These are phyloP conservation scores for Pelargonium fulgidum DNA, from an alignment of 441 rosid species.

Conservation along the genomic window DNA sequence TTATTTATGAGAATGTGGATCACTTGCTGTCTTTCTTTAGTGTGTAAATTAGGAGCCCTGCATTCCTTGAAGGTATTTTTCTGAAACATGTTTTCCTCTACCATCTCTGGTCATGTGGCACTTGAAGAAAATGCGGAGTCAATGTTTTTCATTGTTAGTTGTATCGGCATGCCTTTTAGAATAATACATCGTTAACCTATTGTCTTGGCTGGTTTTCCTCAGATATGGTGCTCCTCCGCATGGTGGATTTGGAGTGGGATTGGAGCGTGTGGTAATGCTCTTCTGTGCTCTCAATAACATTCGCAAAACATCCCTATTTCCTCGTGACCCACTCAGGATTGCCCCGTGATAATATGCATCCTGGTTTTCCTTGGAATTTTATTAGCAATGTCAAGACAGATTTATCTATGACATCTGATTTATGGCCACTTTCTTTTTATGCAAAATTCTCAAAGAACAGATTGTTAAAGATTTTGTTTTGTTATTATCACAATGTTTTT, in stretches of 20 bases:
- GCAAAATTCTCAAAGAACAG: too few relatives aligned
- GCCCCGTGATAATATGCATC: constrained; percentile 41
- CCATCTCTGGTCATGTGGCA: background rate
- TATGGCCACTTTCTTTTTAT: too few relatives aligned
- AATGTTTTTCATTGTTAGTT: background rate
- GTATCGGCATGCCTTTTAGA: background rate
- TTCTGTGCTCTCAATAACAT: constrained; percentile 75
- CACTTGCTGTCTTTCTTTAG: too few relatives aligned
- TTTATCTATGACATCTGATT: too few relatives aligned
- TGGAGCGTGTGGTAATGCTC: constrained; percentile 84
- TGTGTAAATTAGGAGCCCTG: too few relatives aligned
- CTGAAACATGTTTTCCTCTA: too few relatives aligned
- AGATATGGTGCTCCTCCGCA: constrained; percentile 83
- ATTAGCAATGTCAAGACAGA: too few relatives aligned
- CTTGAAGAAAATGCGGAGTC: background rate
- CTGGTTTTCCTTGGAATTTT: too few relatives aligned
- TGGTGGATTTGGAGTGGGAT: constrained; percentile 81
- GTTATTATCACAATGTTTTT: too few relatives aligned
- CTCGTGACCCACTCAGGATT: constrained; percentile 70
- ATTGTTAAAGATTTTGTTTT: too few relatives aligned
- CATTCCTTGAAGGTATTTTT: too few relatives aligned
- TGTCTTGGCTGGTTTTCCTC: background rate
- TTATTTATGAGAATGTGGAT: too few relatives aligned
- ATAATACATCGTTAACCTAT: background rate
- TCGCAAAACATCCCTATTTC: constrained; percentile 74